Percentiles rank a stretch among this genome's conserved stretches.
phyloP scores from a whole-genome alignment of 805 yeast species.

The Ogataea minuta region DNA sequence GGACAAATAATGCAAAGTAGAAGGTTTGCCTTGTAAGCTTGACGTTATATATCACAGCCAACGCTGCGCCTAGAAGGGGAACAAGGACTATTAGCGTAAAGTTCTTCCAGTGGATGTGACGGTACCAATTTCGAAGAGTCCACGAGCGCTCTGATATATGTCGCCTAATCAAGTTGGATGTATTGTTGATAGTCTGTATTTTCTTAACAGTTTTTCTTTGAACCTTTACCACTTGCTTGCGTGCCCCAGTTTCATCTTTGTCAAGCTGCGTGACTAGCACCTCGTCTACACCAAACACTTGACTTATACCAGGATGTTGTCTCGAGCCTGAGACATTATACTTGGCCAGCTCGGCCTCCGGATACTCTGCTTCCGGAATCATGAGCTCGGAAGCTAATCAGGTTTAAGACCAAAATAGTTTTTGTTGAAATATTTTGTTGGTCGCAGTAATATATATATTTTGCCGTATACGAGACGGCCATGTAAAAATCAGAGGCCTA shows the following conservation, averaged over 20 bases:
- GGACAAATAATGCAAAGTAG: slow-evolving; percentile 51
- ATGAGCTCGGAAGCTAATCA: slow-evolving; percentile 7
- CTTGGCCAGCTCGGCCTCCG: slow-evolving; percentile 29
- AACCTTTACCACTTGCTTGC: slow-evolving; percentile 32
- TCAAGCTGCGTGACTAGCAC: not conserved
- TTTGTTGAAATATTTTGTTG: no score
- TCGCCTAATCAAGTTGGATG: slow-evolving; percentile 25
- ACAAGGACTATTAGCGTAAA: slow-evolving; percentile 51
- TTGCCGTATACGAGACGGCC: not conserved
- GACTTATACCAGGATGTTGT: no score
- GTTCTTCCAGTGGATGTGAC: slow-evolving; percentile 76
- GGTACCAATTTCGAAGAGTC: slow-evolving; percentile 69
- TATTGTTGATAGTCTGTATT: slow-evolving; percentile 21
- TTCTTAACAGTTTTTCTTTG: slow-evolving; percentile 20
- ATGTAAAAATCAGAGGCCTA: not conserved
- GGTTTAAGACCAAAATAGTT: no score
- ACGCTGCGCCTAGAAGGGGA: slow-evolving; percentile 41
- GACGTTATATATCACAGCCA: slow-evolving; percentile 8
- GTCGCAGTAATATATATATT: not conserved
- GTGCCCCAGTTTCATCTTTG: slow-evolving; percentile 9
- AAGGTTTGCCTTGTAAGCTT: slow-evolving; percentile 36
- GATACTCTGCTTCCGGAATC: slow-evolving; percentile 32
- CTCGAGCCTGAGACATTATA: slow-evolving; percentile 13
- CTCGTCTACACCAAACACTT: not conserved
- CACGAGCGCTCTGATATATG: slow-evolving; percentile 74